phyloP scores from a whole-genome alignment of 2,329 filamentous ascomycete species.

The Leptographium procerum region DNA sequence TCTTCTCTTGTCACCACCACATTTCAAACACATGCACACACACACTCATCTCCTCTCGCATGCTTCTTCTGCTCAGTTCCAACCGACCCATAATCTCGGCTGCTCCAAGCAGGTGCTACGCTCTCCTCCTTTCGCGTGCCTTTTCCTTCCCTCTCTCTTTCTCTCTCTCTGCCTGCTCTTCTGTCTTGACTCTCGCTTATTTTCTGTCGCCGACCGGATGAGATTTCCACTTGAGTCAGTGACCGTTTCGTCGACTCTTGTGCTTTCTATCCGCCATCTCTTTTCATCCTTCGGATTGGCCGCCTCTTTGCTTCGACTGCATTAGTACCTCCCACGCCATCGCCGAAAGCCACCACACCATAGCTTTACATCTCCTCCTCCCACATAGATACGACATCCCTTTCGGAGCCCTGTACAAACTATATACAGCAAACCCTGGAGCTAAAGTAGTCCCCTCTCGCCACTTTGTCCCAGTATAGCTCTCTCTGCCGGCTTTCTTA shows the following conservation, averaged over 20 bases:
- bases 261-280: background rate
- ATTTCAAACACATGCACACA: background rate
- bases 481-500: background rate
- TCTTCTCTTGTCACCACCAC: background rate
- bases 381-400: background rate
- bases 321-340: background rate
- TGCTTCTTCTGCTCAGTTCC: background rate
- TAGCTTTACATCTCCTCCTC: background rate
- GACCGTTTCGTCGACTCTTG: background rate
- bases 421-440: background rate
- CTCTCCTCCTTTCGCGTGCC: background rate
- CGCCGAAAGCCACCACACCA: background rate
- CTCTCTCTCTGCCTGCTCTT: background rate
- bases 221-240: background rate
- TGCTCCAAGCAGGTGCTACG: background rate
- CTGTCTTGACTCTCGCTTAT: no score
- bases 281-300: background rate
- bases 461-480: background rate
- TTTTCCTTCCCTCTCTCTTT: background rate
- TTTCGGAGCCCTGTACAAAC: no score
- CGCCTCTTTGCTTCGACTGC: background rate
- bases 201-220: background rate
- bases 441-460: background rate
- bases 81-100: background rate
- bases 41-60: background rate